phyloP scores from a whole-genome alignment of 306 rosid species.

The Castanospermum australe region DNA sequence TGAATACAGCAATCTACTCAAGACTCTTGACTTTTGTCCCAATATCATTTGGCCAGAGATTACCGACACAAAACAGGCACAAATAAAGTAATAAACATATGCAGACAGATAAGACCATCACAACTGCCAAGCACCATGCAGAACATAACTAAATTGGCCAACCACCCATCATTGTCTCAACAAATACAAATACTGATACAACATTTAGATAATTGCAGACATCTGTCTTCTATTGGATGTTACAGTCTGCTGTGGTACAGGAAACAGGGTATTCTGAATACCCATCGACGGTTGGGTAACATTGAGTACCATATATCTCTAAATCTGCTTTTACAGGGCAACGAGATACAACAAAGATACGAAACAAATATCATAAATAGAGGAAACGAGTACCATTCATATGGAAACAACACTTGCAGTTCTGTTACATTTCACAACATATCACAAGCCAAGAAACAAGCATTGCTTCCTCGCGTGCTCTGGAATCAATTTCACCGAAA shows the following conservation, averaged over 20 bases:
- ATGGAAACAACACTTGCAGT: constrained; percentile 31
- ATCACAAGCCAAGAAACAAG: constrained; percentile 72
- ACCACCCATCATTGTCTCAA: constrained; percentile 28
- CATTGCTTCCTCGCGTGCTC: constrained; percentile 96
- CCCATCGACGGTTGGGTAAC: constrained; percentile 52
- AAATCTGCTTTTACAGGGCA: constrained; percentile 55
- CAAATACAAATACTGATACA: constrained; percentile 45
- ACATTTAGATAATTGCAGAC: constrained; percentile 44
- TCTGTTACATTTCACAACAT: constrained; percentile 46
- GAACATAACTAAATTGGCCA: constrained; percentile 32
- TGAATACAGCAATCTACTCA: not conserved
- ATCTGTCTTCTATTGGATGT: constrained; percentile 50
- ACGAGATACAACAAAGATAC: constrained; percentile 51
- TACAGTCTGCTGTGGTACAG: constrained; percentile 48
- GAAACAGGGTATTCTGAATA: constrained; percentile 46
- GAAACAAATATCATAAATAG: constrained; percentile 44
- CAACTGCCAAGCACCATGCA: constrained; percentile 30
- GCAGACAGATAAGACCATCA: not conserved
- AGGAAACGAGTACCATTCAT: constrained; percentile 38
- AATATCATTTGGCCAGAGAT: not conserved
- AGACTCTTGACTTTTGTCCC: not conserved
- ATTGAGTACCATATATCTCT: constrained; percentile 51
- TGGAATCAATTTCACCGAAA: constrained; percentile 81
- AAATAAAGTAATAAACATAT: not conserved
- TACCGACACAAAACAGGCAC: not conserved